Base-by-base conservation (phyloP, 495 filamentous ascomycete species). In the Hypoxylon crocopeplum region DNA sequence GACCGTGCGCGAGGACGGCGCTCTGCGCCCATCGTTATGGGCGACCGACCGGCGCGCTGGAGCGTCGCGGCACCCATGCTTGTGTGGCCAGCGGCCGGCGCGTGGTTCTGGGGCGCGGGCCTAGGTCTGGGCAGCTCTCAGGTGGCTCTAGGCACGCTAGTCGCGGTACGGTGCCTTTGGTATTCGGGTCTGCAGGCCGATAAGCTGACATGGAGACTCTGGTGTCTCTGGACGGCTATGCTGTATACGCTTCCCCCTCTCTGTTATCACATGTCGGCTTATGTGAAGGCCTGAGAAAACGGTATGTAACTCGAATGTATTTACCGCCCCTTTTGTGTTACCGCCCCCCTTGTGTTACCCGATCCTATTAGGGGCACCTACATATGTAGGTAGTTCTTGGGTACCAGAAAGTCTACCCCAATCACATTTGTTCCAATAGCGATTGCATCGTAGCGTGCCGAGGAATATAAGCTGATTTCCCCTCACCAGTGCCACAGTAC, bases 41-140 rank as follows among this genome's bases (percentile, higher is more conserved):
- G 81, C 1, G 75, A 83, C 30, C 46, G 27, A 16, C 40, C 59
- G 13, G 68, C 77, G 1, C 68, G 81, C 10, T 29, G 25, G 25
- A 29, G 5, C 6, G 72, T 69, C 66, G 55, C 59, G 0, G 70
- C 77, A 37, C 69, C 71, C 7, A 27, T 70, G 10, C 64, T 60
- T n/a, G 60, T 80, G 1, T 84, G 79, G 79, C 69, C 72, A 16
- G 12, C 73, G n/a, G 61, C 45, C 2, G 75, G 73, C 55, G 51
- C 69, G 1, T 20, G 48, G 4, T 81, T 76, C 47, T 80, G 77
- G 77, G 37, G 41, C 41, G 41, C 29, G 25, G 11, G 22, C 40
- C 24, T 29, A 10, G 5, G 5, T 5, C 25, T 29, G 25, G 25
- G 25, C 25, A 10, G 5, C 10, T 5, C 5, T 5, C 25, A 29